Evolutionary conservation across 2,329 filamentous ascomycete genomes (phyloP).

Genomic region (Aaosphaeria arxii): DNA sequence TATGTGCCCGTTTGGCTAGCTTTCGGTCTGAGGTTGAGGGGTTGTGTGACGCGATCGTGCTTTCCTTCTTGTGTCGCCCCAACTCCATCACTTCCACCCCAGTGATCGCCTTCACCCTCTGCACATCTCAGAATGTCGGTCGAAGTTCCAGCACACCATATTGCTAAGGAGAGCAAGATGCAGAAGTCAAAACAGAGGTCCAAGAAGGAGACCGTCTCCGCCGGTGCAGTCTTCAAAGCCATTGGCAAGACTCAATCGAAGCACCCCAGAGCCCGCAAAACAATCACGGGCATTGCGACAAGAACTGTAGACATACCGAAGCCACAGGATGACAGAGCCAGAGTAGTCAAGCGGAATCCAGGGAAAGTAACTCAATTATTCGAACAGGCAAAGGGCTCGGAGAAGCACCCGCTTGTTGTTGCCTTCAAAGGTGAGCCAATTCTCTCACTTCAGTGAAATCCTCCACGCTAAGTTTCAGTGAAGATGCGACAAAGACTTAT

Average conservation of each 20-base stretch:
- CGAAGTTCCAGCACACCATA: neutral
- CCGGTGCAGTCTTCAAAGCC: constrained; percentile 21
- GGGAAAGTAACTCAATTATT: too few relatives aligned
- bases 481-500: constrained; percentile 26
- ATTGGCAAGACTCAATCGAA: neutral
- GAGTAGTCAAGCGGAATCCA: too few relatives aligned
- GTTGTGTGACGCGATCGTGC: neutral
- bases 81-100: neutral
- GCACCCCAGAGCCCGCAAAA: neutral
- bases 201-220: constrained; percentile 15
- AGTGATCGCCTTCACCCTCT: neutral
- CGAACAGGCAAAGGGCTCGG: too few relatives aligned
- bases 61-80: neutral
- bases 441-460: neutral
- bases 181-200: neutral
- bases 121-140: neutral
- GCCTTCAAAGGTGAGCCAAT: constrained; percentile 23
- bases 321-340: too few relatives aligned
- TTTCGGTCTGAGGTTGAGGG: too few relatives aligned
- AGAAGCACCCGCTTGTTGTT: constrained; percentile 21
- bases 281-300: neutral
- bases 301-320: neutral
- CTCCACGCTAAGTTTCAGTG: neutral
- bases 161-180: too few relatives aligned
- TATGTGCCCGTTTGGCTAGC: too few relatives aligned